These are phyloP conservation scores for Intubia oerlemansii DNA, from an alignment of 2,329 filamentous ascomycete species.

Conservation along the genomic window DNA sequence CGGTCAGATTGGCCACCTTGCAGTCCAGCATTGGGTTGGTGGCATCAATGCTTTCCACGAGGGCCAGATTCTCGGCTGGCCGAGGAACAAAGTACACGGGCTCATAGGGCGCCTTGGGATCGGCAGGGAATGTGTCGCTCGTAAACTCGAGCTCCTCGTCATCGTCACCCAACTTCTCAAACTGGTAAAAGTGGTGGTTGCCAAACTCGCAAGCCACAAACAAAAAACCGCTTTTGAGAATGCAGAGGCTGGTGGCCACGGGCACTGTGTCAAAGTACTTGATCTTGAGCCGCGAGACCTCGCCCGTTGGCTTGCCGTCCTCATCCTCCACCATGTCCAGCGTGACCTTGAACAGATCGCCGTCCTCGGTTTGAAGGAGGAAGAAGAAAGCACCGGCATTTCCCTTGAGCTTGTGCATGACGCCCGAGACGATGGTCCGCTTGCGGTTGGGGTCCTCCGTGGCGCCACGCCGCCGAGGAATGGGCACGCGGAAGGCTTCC, in stretches of 20 bases:
- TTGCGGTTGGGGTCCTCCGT: slow-evolving; percentile 88
- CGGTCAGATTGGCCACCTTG: slow-evolving; percentile 74
- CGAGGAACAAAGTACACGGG: slow-evolving; percentile 75
- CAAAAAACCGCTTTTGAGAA: slow-evolving; percentile 86
- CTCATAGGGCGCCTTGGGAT: slow-evolving; percentile 48
- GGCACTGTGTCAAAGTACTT: slow-evolving; percentile 98
- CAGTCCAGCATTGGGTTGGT: slow-evolving; percentile 85
- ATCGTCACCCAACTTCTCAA: slow-evolving; percentile 91
- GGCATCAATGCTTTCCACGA: slow-evolving; percentile 68
- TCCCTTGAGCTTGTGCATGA: slow-evolving; percentile 90
- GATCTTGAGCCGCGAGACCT: slow-evolving; percentile 69
- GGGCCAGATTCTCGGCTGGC: slow-evolving; percentile 56
- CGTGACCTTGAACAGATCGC: slow-evolving; percentile 93
- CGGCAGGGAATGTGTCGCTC: slow-evolving; percentile 63
- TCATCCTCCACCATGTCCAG: slow-evolving; percentile 77
- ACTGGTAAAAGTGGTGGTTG: slow-evolving; percentile 89
- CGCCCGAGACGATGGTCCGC: slow-evolving; percentile 66
- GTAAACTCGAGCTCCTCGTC: slow-evolving; percentile 73
- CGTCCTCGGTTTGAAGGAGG: slow-evolving; percentile 84
- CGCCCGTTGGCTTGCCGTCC: slow-evolving; percentile 55
- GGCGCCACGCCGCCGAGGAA: slow-evolving; percentile 67
- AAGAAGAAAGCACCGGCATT: slow-evolving; percentile 84
- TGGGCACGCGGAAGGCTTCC: slow-evolving; percentile 68
- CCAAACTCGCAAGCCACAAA: slow-evolving; percentile 85
- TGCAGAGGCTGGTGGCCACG: slow-evolving; percentile 67